Percentiles rank a stretch among this genome's conserved stretches.
These are phyloP conservation scores for Hypoxylon sp. DNA, from an alignment of 2,329 filamentous ascomycete species.

Conservation along the genomic window DNA sequence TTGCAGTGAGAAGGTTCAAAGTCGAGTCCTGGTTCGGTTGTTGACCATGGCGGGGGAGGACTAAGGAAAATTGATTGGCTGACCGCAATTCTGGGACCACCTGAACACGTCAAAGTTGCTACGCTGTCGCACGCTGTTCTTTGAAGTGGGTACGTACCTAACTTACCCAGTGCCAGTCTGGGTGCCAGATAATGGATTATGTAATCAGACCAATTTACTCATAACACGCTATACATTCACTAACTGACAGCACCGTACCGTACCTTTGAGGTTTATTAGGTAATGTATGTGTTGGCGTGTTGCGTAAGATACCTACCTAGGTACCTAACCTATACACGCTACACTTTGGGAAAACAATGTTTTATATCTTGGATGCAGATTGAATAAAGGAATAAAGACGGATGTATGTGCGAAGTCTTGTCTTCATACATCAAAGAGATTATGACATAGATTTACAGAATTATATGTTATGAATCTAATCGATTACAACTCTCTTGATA, in stretches of 20 bases:
- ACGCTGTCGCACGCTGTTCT: conserved; percentile 33
- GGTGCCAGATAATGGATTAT: no score
- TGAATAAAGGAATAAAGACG: no score
- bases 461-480: no score
- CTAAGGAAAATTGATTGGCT: conserved; percentile 33
- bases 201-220: no score
- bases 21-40: conserved; percentile 42
- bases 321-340: neutral
- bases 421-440: no score
- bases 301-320: neutral
- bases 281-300: neutral
- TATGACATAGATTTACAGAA: no score
- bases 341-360: neutral
- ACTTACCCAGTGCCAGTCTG: no score
- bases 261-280: no score
- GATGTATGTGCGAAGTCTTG: no score
- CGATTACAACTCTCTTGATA: no score
- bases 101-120: conserved; percentile 47
- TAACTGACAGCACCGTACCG: no score
- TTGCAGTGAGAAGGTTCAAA: conserved; percentile 31
- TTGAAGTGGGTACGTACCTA: conserved; percentile 11
- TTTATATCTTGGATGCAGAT: neutral
- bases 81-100: conserved; percentile 41
- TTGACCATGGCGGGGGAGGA: conserved; percentile 40
- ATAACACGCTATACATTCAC: no score